Conservation (phyloP, 2,329 filamentous ascomycete species). For the Aspergillus terreus region DNA sequence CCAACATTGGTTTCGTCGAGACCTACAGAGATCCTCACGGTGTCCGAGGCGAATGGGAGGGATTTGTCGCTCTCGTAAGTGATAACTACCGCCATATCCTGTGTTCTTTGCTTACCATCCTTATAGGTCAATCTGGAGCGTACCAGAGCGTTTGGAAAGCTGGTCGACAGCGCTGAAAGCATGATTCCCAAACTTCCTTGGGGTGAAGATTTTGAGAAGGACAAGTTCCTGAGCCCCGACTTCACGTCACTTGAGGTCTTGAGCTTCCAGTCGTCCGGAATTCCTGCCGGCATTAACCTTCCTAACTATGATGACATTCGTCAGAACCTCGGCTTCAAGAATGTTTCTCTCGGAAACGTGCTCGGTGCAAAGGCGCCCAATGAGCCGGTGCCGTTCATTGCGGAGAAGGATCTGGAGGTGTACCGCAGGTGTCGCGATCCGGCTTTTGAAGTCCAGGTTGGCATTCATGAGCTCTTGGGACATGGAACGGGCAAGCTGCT, state of each 20-base stretch:
- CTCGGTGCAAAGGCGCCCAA: slow-evolving; percentile 86
- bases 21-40: slow-evolving; percentile 81
- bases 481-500: slow-evolving; percentile 93
- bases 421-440: slow-evolving; percentile 80
- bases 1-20: slow-evolving; percentile 80
- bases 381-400: slow-evolving; percentile 88
- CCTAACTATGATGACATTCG: slow-evolving; percentile 59
- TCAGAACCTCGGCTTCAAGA: slow-evolving; percentile 64
- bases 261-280: slow-evolving; percentile 67
- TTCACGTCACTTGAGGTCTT: slow-evolving; percentile 93
- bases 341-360: slow-evolving; percentile 84
- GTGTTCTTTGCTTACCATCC: slow-evolving; percentile 32
- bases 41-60: slow-evolving; percentile 79
- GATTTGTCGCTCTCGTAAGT: slow-evolving; percentile 64
- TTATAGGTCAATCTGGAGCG: slow-evolving; percentile 74
- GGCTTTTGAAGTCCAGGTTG: slow-evolving; percentile 93
- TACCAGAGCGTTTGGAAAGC: slow-evolving; percentile 78
- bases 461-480: slow-evolving; percentile 82
- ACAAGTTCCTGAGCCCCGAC: slow-evolving; percentile 90
- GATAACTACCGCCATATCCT: not conserved
- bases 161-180: slow-evolving; percentile 74
- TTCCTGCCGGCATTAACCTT: slow-evolving; percentile 58
- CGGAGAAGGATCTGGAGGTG: slow-evolving; percentile 69
- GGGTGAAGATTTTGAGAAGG: slow-evolving; percentile 87
- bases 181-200: slow-evolving; percentile 91